Evolutionary conservation across 495 filamentous ascomycete genomes (phyloP), one percentile per base, ranked within the genome.

Genomic region (Parmelia sp.): DNA sequence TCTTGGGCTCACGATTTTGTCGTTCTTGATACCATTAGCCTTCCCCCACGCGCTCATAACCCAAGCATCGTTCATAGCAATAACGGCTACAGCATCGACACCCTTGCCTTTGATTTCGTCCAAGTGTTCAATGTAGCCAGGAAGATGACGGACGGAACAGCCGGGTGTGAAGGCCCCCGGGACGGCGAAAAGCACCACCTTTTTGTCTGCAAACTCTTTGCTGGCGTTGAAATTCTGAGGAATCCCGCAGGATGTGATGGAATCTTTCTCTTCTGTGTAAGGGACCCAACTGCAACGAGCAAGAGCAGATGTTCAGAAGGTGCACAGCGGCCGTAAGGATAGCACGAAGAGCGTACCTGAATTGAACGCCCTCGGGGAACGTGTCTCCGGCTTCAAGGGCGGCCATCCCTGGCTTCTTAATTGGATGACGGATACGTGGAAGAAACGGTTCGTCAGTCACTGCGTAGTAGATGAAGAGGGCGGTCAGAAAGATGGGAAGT

Each of bases 11-110:
- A 93, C 89, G 70, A 95, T 90, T 66, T 87, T 84, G 61, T 95
- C 87, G 57, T 84, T 84, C 73, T 85, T 89, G 71, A 95, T 82
- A 40, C 82, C 82, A 79, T 96, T 96, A 69, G 92, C 93, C 84
- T 96, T 96, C 74, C 86, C 88, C 93, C 93, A 97, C 60, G 93
- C 93, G 72, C 84, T 86, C 90, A 96, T 96, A 71, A 97, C 92
- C 75, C 83, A 96, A 60, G 86, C 82, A 81, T 96, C 92, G 76
- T 97, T 96, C 82, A 80, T 90, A 62, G 91, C 89, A 67, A 96
- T 90, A 72, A 93, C 86, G 64, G 89, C 82, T 65, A 97, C 84
- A 62, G 89, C 72, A 76, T 96, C 91, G 66, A 96, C 91, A 68
- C 91, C 92, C 83, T 93, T 94, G 66, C 76, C 79, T 78, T 86